Conservation (phyloP, 106 monocot genomes). For the Dendrobium huoshanense region DNA sequence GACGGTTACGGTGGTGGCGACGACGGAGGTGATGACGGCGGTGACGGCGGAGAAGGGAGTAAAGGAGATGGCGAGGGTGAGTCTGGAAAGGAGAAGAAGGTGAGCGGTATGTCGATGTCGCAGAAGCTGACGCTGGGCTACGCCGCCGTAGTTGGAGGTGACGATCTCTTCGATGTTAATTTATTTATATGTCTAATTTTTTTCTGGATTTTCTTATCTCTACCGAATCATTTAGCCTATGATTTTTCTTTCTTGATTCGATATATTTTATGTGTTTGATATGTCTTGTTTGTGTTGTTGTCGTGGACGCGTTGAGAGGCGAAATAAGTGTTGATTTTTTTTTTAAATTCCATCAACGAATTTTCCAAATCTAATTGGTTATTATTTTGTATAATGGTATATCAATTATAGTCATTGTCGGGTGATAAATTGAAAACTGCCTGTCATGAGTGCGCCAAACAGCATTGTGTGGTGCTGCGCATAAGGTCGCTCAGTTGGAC, state of each 20-base stretch:
- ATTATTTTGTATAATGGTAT: background rate
- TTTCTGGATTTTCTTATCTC: background rate
- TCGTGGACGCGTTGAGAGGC: background rate
- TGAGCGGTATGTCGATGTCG: constrained; percentile 60
- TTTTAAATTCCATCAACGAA: background rate
- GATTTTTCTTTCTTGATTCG: background rate
- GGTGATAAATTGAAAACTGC: background rate
- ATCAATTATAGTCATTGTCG: background rate
- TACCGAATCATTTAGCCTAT: background rate
- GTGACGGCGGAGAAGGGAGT: background rate
- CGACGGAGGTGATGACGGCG: background rate
- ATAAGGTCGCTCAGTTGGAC: too few relatives aligned
- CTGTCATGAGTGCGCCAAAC: too few relatives aligned
- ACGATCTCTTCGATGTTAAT: background rate
- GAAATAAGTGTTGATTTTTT: background rate
- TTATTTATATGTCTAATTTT: background rate
- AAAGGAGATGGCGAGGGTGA: constrained; percentile 6
- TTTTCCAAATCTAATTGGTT: background rate
- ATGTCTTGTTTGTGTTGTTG: too few relatives aligned
- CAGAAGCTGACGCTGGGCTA: constrained; percentile 73
- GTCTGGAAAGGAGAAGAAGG: constrained; percentile 9
- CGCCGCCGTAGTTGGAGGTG: constrained; percentile 66
- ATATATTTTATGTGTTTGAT: background rate
- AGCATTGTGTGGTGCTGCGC: too few relatives aligned
- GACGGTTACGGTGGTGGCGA: constrained; percentile 13